phyloP scores from a whole-genome alignment of 2,329 filamentous ascomycete genomes.

The Neonectria hederae region DNA sequence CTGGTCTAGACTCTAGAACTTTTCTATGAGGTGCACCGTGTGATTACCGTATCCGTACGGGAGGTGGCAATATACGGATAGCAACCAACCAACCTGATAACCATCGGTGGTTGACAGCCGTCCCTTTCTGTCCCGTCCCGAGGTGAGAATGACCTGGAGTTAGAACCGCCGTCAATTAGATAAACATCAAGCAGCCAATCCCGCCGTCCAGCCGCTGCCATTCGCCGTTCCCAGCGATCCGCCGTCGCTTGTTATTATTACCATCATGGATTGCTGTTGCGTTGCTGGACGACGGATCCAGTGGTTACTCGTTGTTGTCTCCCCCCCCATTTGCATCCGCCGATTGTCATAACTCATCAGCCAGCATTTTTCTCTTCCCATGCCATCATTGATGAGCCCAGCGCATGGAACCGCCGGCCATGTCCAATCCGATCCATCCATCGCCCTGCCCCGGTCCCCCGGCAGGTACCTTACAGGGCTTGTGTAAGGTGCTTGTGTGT shows the following conservation, averaged over 20 bases:
- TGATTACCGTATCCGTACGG: not conserved
- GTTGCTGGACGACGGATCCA: not conserved
- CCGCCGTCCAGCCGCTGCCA: not conserved
- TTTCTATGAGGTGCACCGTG: slow-evolving; percentile 6
- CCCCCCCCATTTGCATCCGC: not conserved
- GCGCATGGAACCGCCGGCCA: slow-evolving; percentile 18
- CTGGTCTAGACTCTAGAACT: slow-evolving; percentile 16
- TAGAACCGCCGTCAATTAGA: slow-evolving; percentile 6
- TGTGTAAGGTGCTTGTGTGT: slow-evolving; percentile 3
- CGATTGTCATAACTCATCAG: slow-evolving; percentile 9
- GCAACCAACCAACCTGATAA: not conserved
- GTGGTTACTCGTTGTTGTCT: not conserved
- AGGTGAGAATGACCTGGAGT: slow-evolving; percentile 1
- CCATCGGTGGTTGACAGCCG: not conserved
- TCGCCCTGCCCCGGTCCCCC: not conserved
- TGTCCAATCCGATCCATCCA: slow-evolving; percentile 17
- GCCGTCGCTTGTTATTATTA: slow-evolving; percentile 2
- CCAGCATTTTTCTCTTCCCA: slow-evolving; percentile 6
- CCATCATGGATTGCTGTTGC: not conserved
- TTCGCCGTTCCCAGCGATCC: slow-evolving; percentile 8
- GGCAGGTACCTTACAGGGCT: not conserved
- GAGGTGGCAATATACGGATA: not conserved
- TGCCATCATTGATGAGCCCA: slow-evolving; percentile 11
- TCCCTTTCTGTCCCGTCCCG: not conserved
- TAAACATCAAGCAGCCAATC: not conserved